Percentiles rank a stretch among this genome's conserved stretches.
Conservation (phyloP, 805 yeast genomes). For the Candida sphagnicola region DNA sequence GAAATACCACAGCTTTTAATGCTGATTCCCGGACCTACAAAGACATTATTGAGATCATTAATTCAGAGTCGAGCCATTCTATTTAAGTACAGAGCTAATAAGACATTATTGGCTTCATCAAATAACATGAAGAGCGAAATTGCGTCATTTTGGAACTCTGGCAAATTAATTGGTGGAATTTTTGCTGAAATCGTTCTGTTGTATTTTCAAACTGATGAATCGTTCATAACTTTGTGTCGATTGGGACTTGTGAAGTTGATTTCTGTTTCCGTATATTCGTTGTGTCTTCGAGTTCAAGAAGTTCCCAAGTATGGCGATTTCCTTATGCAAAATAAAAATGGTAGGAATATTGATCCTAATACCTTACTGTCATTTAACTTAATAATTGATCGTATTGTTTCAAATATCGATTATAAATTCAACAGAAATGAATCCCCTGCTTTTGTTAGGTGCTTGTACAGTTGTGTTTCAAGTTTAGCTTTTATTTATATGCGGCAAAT, state of each 20-base stretch:
- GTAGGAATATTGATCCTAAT: background rate
- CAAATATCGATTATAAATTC: background rate
- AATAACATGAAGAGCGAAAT: conserved; percentile 12
- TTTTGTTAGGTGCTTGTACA: conserved; percentile 9
- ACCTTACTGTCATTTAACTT: background rate
- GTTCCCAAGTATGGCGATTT: conserved; percentile 1
- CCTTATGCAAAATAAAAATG: background rate
- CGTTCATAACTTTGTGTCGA: conserved; percentile 34
- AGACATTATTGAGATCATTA: conserved; percentile 36
- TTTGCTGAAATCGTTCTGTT: conserved; percentile 37
- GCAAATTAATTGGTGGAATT: conserved; percentile 23
- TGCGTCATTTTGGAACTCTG: conserved; percentile 22
- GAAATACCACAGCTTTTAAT: conserved; percentile 21
- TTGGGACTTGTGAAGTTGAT: conserved; percentile 26
- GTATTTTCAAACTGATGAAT: conserved; percentile 43
- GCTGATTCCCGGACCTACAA: conserved; percentile 23
- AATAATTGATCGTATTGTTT: background rate
- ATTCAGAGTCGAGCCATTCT: conserved; percentile 37
- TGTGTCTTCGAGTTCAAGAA: conserved; percentile 8
- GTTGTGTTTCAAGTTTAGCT: conserved; percentile 5
- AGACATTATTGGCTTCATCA: conserved; percentile 8
- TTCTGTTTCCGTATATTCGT: conserved; percentile 19
- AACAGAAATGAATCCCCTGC: background rate
- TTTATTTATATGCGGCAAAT: conserved; percentile 26
- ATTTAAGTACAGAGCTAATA: conserved; percentile 9